Conservation (phyloP, 257 asterid species). For the Ilex aquifolium region DNA sequence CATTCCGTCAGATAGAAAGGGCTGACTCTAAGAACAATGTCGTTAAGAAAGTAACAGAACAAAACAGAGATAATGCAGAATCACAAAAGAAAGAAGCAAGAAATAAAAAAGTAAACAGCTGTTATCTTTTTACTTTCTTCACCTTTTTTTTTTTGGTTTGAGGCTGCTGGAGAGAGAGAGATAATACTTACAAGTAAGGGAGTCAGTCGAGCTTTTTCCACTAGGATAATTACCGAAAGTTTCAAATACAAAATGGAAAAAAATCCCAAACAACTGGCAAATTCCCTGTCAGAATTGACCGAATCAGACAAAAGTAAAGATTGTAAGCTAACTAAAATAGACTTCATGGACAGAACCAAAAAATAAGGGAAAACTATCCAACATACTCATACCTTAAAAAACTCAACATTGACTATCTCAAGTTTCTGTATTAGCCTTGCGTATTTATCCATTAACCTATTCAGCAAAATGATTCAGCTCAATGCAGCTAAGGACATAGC, state of each 20-base stretch:
- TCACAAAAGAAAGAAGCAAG: slow-evolving; percentile 1
- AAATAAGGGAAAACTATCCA: slow-evolving; percentile 11
- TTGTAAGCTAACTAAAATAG: not conserved
- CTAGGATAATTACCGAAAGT: slow-evolving; percentile 50
- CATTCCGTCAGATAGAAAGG: too few species aligned
- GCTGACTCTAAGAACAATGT: too few species aligned
- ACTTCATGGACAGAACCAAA: slow-evolving; percentile 6
- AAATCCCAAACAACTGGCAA: slow-evolving; percentile 85
- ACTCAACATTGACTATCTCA: slow-evolving; percentile 83
- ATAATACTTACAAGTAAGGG: slow-evolving; percentile 64
- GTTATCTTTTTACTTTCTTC: not conserved
- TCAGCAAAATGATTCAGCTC: slow-evolving; percentile 25
- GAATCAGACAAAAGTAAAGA: slow-evolving; percentile 5
- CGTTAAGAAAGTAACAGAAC: too few species aligned
- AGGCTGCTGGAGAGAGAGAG: not conserved
- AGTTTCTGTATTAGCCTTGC: slow-evolving; percentile 96
- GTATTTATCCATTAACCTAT: slow-evolving; percentile 95
- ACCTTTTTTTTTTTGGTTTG: slow-evolving; percentile 1
- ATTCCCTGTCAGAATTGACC: slow-evolving; percentile 61
- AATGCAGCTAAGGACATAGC: slow-evolving; percentile 12
- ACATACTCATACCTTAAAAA: slow-evolving; percentile 63
- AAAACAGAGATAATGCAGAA: not conserved
- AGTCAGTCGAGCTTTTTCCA: slow-evolving; percentile 53
- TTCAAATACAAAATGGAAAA: slow-evolving; percentile 80
- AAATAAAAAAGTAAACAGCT: not conserved